Base-by-base conservation (phyloP, 1,284 basidiomycete genomes). In the Ganoderma lucidum region DNA sequence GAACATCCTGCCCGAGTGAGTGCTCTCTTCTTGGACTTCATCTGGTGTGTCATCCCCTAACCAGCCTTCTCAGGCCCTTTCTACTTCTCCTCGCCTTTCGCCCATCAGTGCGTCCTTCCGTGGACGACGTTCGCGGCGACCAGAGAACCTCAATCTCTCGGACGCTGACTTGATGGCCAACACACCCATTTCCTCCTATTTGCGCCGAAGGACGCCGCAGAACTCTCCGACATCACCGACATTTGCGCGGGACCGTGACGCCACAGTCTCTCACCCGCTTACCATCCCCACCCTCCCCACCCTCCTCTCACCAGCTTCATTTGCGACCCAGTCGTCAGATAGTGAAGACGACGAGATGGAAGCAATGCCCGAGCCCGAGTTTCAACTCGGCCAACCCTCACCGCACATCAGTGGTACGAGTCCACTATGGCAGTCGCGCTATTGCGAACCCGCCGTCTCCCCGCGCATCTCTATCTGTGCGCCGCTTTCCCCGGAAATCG, bases 111-210 rank as follows among this genome's bases (percentile, higher is more conserved):
- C 72, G 41, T 77, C 76, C 60, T 75, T 74, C 64, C 69, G 71
- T 37, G 72, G 73, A 30, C 71, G 66, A 37, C 68, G 71, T 28
- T 70, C 74, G 3, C 65, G 72, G 19, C 75, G 75, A 23, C 77
- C 77, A 55, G 75, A 78, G 32, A 79, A 79, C 64, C 74, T 78
- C 62, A 68, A 70, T 5, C 74, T 80, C 23, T 74, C 74, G 41
- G 81, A 80, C 37, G 74, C 80, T 45, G 83, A 85, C 66, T 74
- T 79, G 39, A 78, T 84, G 55, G 83, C 83, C 6, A 84, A 80
- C 69, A 92, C 90, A 9, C 92, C 92, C 66, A 94, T 94, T 69
- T 94, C 92, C 23, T 86, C 87, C 44, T 94, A 91, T 71, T 88
- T 92, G 55, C 90, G 92, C 70, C 88, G 92, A 69, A 91, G 89